phyloP scores from a whole-genome alignment of 1,284 basidiomycete genomes.

The Apiotrichum siamense region DNA sequence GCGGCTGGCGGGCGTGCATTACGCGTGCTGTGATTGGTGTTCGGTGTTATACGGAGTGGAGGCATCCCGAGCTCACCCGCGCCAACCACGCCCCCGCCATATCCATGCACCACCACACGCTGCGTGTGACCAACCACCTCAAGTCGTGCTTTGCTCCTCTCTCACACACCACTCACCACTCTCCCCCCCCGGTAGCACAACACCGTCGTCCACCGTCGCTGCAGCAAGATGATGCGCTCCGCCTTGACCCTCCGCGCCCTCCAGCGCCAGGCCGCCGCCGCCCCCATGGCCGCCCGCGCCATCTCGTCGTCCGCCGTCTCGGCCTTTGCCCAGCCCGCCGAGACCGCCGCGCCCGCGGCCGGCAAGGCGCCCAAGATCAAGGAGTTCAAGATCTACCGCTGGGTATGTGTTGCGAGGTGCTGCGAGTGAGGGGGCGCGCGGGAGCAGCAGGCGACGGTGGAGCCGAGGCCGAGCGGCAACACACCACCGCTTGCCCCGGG shows the following conservation, averaged over 20 bases:
- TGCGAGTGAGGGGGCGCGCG: not conserved
- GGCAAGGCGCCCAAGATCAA: constrained; percentile 54
- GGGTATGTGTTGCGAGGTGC: constrained; percentile 61
- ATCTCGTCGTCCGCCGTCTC: constrained; percentile 30
- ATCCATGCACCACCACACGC: not conserved
- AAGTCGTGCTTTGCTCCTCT: not conserved
- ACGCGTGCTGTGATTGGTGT: not conserved
- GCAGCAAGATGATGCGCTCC: constrained; percentile 16
- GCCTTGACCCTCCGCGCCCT: constrained; percentile 17
- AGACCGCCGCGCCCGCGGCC: constrained; percentile 25
- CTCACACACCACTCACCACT: not conserved
- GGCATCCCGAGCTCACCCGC: not conserved
- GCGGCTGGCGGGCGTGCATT: not conserved
- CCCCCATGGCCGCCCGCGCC: constrained; percentile 20
- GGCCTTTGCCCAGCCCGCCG: constrained; percentile 29
- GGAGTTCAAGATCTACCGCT: constrained; percentile 95
- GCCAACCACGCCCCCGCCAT: not conserved
- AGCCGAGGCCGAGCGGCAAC: no score
- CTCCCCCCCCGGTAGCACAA: not conserved
- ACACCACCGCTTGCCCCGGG: no score
- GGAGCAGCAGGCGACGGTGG: no score
- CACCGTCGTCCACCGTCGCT: not conserved
- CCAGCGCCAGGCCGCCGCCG: constrained; percentile 7
- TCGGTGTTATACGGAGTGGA: constrained; percentile 1
- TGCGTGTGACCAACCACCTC: constrained; percentile 5